A percentile compares a stretch with the other conserved stretches of the same genome.
Evolutionary conservation across 306 rosid species (phyloP).

Genomic region (Lupinus albus): DNA sequence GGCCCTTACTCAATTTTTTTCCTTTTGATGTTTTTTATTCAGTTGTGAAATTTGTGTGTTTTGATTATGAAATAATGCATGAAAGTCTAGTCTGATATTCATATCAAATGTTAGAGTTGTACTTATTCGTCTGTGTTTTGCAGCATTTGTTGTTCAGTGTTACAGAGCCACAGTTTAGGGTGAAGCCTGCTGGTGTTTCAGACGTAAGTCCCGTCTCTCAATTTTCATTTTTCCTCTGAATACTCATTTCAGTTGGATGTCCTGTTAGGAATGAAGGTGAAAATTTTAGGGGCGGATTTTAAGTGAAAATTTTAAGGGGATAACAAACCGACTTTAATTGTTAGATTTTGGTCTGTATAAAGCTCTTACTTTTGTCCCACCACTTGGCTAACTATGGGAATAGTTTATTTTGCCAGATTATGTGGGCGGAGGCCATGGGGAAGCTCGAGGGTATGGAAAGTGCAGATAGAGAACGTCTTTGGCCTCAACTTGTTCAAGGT

Average conservation of each 20-base stretch:
- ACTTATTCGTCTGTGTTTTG: slow-evolving; percentile 33
- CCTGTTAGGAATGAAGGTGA: neutral
- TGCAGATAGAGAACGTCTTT: slow-evolving; percentile 82
- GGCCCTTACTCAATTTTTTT: too few species aligned
- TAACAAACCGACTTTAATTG: neutral
- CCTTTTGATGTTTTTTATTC: slow-evolving; percentile 6
- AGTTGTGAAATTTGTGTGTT: neutral
- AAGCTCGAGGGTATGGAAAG: slow-evolving; percentile 97
- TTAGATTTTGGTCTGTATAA: neutral
- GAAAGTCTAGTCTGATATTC: neutral
- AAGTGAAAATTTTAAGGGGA: neutral
- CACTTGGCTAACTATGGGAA: slow-evolving; percentile 50
- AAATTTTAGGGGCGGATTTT: neutral
- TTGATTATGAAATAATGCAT: neutral
- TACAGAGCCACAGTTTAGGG: slow-evolving; percentile 74
- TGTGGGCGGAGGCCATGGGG: slow-evolving; percentile 99
- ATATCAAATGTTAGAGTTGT: slow-evolving; percentile 32
- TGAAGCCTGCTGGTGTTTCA: slow-evolving; percentile 90
- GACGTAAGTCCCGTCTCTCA: slow-evolving; percentile 67
- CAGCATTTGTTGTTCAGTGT: slow-evolving; percentile 96
- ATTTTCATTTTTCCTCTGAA: neutral
- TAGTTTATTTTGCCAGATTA: slow-evolving; percentile 83
- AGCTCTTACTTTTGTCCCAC: slow-evolving; percentile 1
- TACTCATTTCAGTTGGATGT: neutral
- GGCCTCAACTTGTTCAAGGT: slow-evolving; percentile 95